phyloP scores from a whole-genome alignment of 768 basidiomycete genomes.

The Lentinula raphanica region DNA sequence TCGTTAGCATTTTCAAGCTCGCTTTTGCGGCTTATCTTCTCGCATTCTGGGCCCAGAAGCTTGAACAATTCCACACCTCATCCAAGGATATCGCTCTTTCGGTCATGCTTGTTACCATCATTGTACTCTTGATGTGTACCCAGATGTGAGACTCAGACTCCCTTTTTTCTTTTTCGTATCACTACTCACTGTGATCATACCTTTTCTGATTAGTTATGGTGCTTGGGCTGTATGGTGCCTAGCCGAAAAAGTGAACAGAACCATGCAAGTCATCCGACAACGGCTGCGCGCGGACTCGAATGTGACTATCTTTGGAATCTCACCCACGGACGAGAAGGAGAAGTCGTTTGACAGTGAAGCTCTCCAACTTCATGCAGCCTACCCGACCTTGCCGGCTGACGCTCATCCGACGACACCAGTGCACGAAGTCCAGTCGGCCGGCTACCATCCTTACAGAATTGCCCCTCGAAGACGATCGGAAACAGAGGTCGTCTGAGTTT shows the following conservation, averaged over 20 bases:
- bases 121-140: not conserved
- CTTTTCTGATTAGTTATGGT: not conserved
- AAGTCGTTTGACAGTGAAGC: not conserved
- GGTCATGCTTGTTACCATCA: not conserved
- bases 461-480: too few relatives aligned
- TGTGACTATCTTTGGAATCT: not conserved
- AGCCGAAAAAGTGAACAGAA: not conserved
- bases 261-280: not conserved
- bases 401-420: too few relatives aligned
- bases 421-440: too few relatives aligned
- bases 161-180: not conserved
- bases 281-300: not conserved
- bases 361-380: too few relatives aligned
- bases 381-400: too few relatives aligned
- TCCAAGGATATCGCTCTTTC: not conserved
- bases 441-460: too few relatives aligned
- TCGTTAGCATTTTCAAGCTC: slow-evolving; percentile 4
- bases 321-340: not conserved
- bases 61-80: not conserved
- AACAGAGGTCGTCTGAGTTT: too few relatives aligned
- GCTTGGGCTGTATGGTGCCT: slow-evolving; percentile 1
- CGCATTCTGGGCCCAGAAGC: not conserved
- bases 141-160: not conserved
- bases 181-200: too few relatives aligned
- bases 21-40: not conserved